Evolutionary conservation across 2,329 filamentous ascomycete genomes (phyloP), one percentile per base, ranked within the genome.

Genomic region (Aureobasidium sp.): DNA sequence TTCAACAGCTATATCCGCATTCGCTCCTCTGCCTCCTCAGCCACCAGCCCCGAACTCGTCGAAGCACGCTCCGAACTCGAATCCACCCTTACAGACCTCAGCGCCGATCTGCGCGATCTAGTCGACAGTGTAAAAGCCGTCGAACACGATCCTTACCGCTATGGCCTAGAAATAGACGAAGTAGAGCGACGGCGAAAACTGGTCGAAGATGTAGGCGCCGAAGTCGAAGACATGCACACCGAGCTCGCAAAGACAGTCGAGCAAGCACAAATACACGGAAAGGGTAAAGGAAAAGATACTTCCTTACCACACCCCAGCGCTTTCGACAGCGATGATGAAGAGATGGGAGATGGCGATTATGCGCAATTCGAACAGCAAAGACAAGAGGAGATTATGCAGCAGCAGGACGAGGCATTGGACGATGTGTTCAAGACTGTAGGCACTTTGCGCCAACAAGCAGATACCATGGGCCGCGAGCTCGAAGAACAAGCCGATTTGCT

Each of bases 1-100:
- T 97, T 97, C 81, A 87, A 89, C 66, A 97, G 92, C 17, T 99
- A 96, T 79, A 84, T 96, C 47, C 93, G 94, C 72, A 99, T 99
- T 77, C 90, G 91, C 71, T 94, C 91, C 50, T 87, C 96, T 29
- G 84, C 87, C 63, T 87, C 87, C 44, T 83, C 84, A 9, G 78
- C 87, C 15, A 80, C 81, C 47, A 92, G 90, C 20, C 91, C 91
- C 13, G 84, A 87, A 73, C 82, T 87, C 20, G 75, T 80, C 48
- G 84, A 87, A 77, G 81, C 85, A 5, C 83, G 84, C 62, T 73
- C 76, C 47, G 94, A 99, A 74, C 90, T 99, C 64, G 84, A 89
- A 71, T 86, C 88, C 58, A 93, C 87, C 27, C 84, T 94, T 62
- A 79, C 81, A 52, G 80, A 87, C 29, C 85, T 94, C 34, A 85